Conservation (phyloP, 2,329 filamentous ascomycete species). For the Cercospora zeina region DNA sequence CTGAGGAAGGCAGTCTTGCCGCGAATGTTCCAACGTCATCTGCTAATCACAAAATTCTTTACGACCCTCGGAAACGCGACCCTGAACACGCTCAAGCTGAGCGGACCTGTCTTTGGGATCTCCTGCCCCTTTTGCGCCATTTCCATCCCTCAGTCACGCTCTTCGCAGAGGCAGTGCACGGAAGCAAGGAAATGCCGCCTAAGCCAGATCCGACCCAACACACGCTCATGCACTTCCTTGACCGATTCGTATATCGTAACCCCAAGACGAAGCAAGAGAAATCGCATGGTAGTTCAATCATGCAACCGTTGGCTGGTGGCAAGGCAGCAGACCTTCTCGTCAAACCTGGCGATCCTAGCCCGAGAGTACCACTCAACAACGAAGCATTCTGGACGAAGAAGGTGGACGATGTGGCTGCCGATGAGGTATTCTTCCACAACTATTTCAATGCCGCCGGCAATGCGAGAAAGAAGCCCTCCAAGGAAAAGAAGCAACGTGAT, state of each 20-base stretch:
- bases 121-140: constrained; percentile 76
- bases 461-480: constrained; percentile 57
- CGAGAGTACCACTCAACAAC: constrained; percentile 69
- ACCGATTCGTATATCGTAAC: constrained; percentile 97
- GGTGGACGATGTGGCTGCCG: constrained; percentile 78
- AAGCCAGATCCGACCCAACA: constrained; percentile 91
- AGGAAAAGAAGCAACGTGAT: constrained; percentile 54
- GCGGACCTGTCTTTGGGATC: constrained; percentile 87
- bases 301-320: constrained; percentile 81
- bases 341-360: constrained; percentile 52
- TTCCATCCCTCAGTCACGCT: constrained; percentile 92
- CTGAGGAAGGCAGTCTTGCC: constrained; percentile 53
- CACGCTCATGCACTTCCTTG: constrained; percentile 90
- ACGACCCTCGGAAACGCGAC: constrained; percentile 88
- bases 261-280: constrained; percentile 66
- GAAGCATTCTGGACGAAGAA: constrained; percentile 91
- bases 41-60: constrained; percentile 47
- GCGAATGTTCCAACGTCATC: constrained; percentile 29
- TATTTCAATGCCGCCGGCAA: constrained; percentile 76
- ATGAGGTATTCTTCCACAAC: constrained; percentile 97
- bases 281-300: constrained; percentile 81
- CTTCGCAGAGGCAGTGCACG: constrained; percentile 71
- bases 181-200: constrained; percentile 68
- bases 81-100: constrained; percentile 94
- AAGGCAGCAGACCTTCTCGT: constrained; percentile 63